Base-by-base conservation (phyloP, 345 rosid species). In the Eutrema japonicum region DNA sequence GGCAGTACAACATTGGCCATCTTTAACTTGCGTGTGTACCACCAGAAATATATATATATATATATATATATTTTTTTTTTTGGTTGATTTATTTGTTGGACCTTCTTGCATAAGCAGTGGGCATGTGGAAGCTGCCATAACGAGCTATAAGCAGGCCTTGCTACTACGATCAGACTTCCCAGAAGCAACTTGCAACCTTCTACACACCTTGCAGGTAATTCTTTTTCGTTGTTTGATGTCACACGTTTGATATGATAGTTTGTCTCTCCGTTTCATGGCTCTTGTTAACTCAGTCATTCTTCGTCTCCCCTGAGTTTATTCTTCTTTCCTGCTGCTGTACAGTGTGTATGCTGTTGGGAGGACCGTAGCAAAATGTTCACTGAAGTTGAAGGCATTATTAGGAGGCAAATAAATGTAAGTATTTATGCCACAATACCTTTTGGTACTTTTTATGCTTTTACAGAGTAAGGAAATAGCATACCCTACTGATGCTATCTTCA, bases 321-420 rank as follows among this genome's bases (percentile, higher is more conserved):
- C 38, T 52, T 58, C 49, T 52, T 57, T 43, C 40, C 65, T 66
- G 37, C 45, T 72, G 69, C 30, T 77, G 73, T 42, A 35, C 11
- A 95, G 99, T 90, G 92, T 78, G 89, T 95, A 8, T 95, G 99
- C 66, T 70, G 87, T 69, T 95, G 99, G 99, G 99, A 92, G 70
- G 96, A 87, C 75, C 92, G 98, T 8, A 92, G 90, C 70, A 84
- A 85, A 56, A 87, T 83, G 86, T 92, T 92, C 42, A 12, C 74
- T 68, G 98, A 95, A 72, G 98, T 95, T 73, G 99, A 95, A 84
- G 92, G 81, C 43, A 87, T 95, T 61, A 88, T 95, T 54, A 79
- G 85, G 75, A 89, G 90, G 71, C 99, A 95, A 87, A 88, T 95
- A 64, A 88, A 77, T 80, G 99, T 92, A 75, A 75, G 84, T 18